A percentile compares a stretch with the other conserved stretches of the same genome.
These are phyloP conservation scores for Juncus inflexus DNA, from an alignment of 176 grass and related monocot genomes.

Conservation along the genomic window DNA sequence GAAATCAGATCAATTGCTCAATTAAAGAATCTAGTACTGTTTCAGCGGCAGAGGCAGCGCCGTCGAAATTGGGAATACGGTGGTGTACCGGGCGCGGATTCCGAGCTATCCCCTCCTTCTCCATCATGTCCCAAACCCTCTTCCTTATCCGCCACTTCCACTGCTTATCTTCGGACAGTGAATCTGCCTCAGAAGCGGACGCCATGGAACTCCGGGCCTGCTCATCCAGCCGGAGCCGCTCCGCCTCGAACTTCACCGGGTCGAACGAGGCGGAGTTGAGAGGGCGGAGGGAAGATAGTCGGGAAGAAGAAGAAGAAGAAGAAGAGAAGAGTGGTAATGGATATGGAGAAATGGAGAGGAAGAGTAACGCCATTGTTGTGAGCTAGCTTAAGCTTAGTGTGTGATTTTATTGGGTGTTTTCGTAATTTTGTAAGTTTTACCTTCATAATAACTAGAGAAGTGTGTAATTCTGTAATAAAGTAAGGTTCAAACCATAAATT, in stretches of 20 bases:
- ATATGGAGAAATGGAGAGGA: background rate
- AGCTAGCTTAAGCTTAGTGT: too few species aligned
- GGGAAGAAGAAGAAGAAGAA: conserved; percentile 7
- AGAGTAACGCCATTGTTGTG: background rate
- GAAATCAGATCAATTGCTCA: too few species aligned
- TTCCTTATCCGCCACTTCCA: conserved; percentile 93
- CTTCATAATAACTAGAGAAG: too few species aligned
- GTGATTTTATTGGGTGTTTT: too few species aligned
- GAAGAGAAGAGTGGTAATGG: conserved; percentile 15
- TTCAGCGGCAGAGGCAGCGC: conserved; percentile 53
- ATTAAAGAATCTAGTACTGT: too few species aligned
- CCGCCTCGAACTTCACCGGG: conserved; percentile 55
- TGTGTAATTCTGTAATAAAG: too few species aligned
- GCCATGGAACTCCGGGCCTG: conserved; percentile 64
- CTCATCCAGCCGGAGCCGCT: conserved; percentile 68
- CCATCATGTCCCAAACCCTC: conserved; percentile 70
- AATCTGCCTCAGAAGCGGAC: conserved; percentile 22
- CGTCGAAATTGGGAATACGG: conserved; percentile 88
- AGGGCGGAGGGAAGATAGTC: conserved; percentile 8
- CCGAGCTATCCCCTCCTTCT: conserved; percentile 57
- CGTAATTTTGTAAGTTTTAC: too few species aligned
- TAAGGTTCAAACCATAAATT: too few species aligned
- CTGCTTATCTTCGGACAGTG: conserved; percentile 20
- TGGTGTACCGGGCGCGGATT: conserved; percentile 89
- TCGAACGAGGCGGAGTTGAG: conserved; percentile 38